These are phyloP conservation scores for Zygosaccharomyces pseudobailii DNA, from an alignment of 1,139 yeast species.

Conservation along the genomic window DNA sequence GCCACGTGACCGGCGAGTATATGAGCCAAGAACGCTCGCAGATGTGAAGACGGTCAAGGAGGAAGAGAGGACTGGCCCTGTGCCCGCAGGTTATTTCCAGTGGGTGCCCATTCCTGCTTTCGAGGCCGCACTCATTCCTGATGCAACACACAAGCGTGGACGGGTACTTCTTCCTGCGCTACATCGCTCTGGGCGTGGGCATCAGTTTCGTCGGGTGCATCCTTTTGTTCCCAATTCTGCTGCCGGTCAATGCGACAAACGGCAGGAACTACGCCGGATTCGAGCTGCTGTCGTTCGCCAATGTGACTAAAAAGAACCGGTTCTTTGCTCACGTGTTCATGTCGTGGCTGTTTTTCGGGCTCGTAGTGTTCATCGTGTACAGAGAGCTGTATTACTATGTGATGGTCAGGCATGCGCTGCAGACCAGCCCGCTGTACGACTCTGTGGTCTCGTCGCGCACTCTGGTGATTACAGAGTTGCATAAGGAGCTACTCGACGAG, in stretches of 20 bases:
- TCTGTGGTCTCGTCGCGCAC: constrained; percentile 63
- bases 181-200: constrained; percentile 56
- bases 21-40: constrained; percentile 73
- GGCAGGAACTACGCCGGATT: constrained; percentile 56
- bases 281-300: constrained; percentile 56
- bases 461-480: constrained; percentile 59
- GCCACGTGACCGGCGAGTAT: constrained; percentile 61
- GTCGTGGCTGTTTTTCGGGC: constrained; percentile 63
- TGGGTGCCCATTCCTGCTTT: constrained; percentile 53
- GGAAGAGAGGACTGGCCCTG: constrained; percentile 46
- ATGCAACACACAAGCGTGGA: constrained; percentile 81
- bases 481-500: constrained; percentile 47
- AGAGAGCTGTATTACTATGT: constrained; percentile 66
- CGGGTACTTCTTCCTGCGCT: constrained; percentile 83
- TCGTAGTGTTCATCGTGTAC: constrained; percentile 56
- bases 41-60: constrained; percentile 42
- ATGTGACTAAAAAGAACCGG: constrained; percentile 56
- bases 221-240: constrained; percentile 66
- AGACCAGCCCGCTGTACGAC: constrained; percentile 68
- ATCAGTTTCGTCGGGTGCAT: constrained; percentile 61
- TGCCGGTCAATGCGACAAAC: constrained; percentile 85
- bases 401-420: constrained; percentile 60
- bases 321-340: constrained; percentile 68
- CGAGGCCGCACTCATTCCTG: constrained; percentile 60
- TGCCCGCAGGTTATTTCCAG: constrained; percentile 50